These are phyloP conservation scores for Fonsecaea pedrosoi DNA, from an alignment of 2,329 filamentous ascomycete species.

Conservation along the genomic window DNA sequence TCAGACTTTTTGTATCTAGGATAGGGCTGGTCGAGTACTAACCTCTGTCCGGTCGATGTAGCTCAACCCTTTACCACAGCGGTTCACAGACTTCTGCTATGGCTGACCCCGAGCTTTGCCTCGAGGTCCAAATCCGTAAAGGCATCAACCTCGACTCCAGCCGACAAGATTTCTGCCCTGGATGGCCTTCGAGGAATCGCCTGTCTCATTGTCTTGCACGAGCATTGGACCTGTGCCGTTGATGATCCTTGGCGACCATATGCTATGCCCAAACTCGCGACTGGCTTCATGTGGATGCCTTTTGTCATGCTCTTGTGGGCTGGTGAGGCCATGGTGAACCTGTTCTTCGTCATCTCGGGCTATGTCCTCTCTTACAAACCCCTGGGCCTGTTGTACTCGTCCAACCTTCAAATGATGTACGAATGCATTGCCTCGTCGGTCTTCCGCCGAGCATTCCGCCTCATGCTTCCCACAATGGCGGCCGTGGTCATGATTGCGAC, in stretches of 20 bases:
- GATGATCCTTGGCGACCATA: constrained; percentile 17
- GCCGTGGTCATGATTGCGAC: constrained; percentile 46
- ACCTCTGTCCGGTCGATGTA: neutral
- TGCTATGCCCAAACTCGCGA: neutral
- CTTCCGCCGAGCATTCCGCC: constrained; percentile 51
- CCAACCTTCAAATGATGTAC: constrained; percentile 9
- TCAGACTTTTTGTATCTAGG: neutral
- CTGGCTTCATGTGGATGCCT: constrained; percentile 27
- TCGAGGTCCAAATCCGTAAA: neutral
- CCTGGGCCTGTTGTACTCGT: constrained; percentile 40
- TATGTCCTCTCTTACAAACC: constrained; percentile 54
- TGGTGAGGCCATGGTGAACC: constrained; percentile 44
- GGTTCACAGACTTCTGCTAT: constrained; percentile 1
- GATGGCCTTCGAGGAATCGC: constrained; percentile 54
- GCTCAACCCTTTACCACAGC: neutral
- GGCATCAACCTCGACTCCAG: neutral
- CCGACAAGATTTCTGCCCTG: constrained; percentile 37
- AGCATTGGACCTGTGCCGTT: constrained; percentile 28
- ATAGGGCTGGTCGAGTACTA: neutral
- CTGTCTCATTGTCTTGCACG: constrained; percentile 39
- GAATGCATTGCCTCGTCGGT: constrained; percentile 49
- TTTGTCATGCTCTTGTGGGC: constrained; percentile 23
- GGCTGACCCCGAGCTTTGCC: constrained; percentile 9
- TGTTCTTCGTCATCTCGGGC: constrained; percentile 58
- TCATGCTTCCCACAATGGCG: constrained; percentile 50